Evolutionary conservation across 1,284 basidiomycete species (phyloP).

Genomic region (Ceratobasidium sp.): DNA sequence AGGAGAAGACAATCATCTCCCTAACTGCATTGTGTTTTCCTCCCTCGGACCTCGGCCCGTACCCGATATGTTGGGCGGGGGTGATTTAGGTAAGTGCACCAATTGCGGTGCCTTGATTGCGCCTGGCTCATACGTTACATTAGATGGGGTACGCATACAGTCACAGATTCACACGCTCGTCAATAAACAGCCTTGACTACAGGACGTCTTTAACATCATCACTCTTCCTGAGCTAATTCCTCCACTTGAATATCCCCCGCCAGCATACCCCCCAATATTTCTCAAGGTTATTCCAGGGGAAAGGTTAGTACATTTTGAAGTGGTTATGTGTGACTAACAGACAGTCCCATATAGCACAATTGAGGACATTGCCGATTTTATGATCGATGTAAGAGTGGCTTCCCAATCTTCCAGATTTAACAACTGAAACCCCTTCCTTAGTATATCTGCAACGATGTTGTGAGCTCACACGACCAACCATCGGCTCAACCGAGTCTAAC

Average conservation of each 20-base stretch:
- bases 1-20: constrained; percentile 34
- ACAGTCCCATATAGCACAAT: constrained; percentile 33
- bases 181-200: neutral
- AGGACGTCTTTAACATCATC: constrained; percentile 44
- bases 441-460: constrained; percentile 24
- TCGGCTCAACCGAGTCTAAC: neutral
- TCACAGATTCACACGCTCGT: neutral
- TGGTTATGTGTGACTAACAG: neutral
- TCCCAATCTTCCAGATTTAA: neutral
- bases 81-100: constrained; percentile 43
- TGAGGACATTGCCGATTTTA: constrained; percentile 43
- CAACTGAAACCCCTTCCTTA: neutral
- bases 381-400: constrained; percentile 36
- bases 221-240: constrained; percentile 37
- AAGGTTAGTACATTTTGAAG: neutral
- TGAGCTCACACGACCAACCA: neutral
- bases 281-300: constrained; percentile 8
- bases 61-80: constrained; percentile 42
- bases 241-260: constrained; percentile 30
- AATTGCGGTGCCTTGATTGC: too few species aligned
- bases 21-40: constrained; percentile 43
- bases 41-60: constrained; percentile 37
- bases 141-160: constrained; percentile 34
- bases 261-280: constrained; percentile 23
- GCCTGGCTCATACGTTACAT: too few species aligned